Evolutionary conservation across 495 filamentous ascomycete species (phyloP), one percentile per base, ranked within the genome.

Genomic region (Penicillium subrubescens): DNA sequence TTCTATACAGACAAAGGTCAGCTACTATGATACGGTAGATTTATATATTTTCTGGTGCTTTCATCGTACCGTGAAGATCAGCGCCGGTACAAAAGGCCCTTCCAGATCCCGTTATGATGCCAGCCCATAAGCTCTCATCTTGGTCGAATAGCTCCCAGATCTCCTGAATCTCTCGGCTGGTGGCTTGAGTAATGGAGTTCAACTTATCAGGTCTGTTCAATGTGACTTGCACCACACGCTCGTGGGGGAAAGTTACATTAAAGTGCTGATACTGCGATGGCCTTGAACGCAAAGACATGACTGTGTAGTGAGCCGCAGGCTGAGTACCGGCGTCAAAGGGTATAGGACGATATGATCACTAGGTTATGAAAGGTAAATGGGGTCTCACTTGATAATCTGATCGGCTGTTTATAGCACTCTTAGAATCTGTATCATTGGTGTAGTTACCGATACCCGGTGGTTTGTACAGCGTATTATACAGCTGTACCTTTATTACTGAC

Each of bases 41-140:
- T n/a, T 19, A n/a, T 7, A 21, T 19, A 7, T 3, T 21, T 11
- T 1, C 19, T 4, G 25, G 29, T 41, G 23, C 17, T n/a, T 34
- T 25, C 3, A 55, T 37, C 25, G 27, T 66, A 79, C 78, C 78
- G 63, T 75, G 72, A 23, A 88, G 70, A 69, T 88, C 85, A 10
- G 85, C 84, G 0, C 85, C 85, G 1, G 85, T 82, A 66, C 83
- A 87, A 57, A 88, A 88, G 0, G 84, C 83, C 44, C 79, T 76
- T 8, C 85, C 85, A 6, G 76, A 74, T 29, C 85, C 85, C 0
- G 85, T 88, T 51, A 88, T 77, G 37, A 88, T 83, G 8, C 76
- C 84, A 19, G 84, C 81, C 61, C 82, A 81, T 50, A 88, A 66
- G 23, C 66, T 74, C 15, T 83, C 79, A 71, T 86, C 82, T 21